Conservation (phyloP, 805 yeast species). For the Yamadazyma laniorum region DNA sequence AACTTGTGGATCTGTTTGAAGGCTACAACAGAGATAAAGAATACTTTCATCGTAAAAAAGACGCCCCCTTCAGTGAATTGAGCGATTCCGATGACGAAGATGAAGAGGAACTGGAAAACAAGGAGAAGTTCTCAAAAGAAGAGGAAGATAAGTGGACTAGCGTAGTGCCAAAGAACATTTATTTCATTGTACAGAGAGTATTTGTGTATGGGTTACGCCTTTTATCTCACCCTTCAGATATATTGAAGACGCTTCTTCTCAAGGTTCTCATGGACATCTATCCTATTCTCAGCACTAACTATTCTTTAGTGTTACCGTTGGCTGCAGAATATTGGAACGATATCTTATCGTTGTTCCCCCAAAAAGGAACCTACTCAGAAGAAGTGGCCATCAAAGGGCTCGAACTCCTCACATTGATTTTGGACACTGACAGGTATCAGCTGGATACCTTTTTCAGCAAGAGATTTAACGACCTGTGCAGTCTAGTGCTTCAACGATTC, state of each 20-base stretch:
- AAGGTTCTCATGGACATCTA: slow-evolving; percentile 37
- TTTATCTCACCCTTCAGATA: slow-evolving; percentile 62
- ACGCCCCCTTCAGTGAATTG: slow-evolving; percentile 28
- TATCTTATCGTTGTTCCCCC: slow-evolving; percentile 12
- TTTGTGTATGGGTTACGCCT: slow-evolving; percentile 67
- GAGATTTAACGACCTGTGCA: slow-evolving; percentile 50
- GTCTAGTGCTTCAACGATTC: slow-evolving; percentile 5
- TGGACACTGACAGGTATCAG: slow-evolving; percentile 31
- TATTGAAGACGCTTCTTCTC: slow-evolving; percentile 57
- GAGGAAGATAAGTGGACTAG: slow-evolving; percentile 54
- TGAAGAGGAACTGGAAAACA: slow-evolving; percentile 16
- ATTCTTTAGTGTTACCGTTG: slow-evolving; percentile 30
- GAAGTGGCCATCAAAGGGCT: slow-evolving; percentile 23
- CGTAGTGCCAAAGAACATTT: slow-evolving; percentile 60
- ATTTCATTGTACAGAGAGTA: slow-evolving; percentile 58
- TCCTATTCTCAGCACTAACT: slow-evolving; percentile 32
- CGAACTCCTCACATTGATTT: slow-evolving; percentile 25
- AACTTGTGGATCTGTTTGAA: slow-evolving; percentile 25
- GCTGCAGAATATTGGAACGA: slow-evolving; percentile 35
- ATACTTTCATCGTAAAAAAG: slow-evolving; percentile 37
- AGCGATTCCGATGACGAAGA: slow-evolving; percentile 6
- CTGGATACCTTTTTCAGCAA: slow-evolving; percentile 47
- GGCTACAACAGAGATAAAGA: slow-evolving; percentile 37
- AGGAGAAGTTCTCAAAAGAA: too few species aligned
- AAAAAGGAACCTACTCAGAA: background rate